Base-by-base conservation (phyloP, 2,329 filamentous ascomycete species). In the Aspergillus hortae region DNA sequence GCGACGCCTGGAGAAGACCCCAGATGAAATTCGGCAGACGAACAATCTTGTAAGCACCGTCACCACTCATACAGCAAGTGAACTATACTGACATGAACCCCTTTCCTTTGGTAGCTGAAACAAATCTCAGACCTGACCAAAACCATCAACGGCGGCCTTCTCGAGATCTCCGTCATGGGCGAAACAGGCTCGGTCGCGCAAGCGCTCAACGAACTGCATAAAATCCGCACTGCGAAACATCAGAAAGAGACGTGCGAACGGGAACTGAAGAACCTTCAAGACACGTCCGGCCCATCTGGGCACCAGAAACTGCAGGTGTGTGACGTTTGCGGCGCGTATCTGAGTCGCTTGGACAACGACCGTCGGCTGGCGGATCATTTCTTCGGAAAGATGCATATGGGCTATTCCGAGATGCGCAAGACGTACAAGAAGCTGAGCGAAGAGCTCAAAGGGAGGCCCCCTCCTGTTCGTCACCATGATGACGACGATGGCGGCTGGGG, bases 231-330 rank as follows among this genome's bases (percentile, higher is more conserved):
- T 61, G 87, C 90, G 42, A 88, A 89, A 65, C 83, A 89, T 58
- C 83, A 87, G 60, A 96, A 96, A 72, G 82, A 86, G 54, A 90
- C 94, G 56, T 84, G 85, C 56, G 92, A 96, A 74, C 83, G 87
- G 55, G 92, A 97, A 67, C 81, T 99, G 54, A 95, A 96, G 72
- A 86, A 88, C 3, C 80, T 99, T 21, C 89, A 88, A 50, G 94
- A 99, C 73, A 97, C 92, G 0, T 90, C 87, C 23, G 94, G 94
- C 0, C 94, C 94, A 0, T 91, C 86, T 0, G 94, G 94, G 15
- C 94, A 99, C 72, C 94, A 99, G 77, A 99, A 99, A 72, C 79
- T 99, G 38, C 94, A 99, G 71, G 94, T 99, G 44, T 99, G 94
- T 79, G 94, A 99, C 73, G 94, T 97, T 1, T 99, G 94, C 71